Evolutionary conservation across 805 yeast genomes (phyloP), one percentile per base, ranked within the genome.

Genomic region (Saccharomycopsis sp.): DNA sequence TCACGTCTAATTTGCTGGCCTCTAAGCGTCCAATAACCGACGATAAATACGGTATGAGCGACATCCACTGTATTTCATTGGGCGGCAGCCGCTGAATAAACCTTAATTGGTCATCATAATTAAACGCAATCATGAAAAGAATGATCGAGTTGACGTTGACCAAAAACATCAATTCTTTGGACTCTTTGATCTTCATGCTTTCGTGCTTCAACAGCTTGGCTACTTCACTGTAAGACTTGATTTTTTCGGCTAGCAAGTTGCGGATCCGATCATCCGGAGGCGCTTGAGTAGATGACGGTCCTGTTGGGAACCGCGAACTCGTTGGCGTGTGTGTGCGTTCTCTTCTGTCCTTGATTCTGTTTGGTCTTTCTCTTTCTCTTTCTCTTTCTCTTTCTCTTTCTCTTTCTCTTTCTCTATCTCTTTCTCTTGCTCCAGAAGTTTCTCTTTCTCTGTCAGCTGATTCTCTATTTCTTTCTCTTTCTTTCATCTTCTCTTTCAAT

Each of bases 81-180:
- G 59, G 53, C 2, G 44, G 24, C 17, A 57, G 12, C 14, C 35
- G 41, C 3, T 62, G 57, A 2, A 57, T 15, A 20, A 15, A 23
- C 22, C 59, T 19, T 3, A 55, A 20, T n/a, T 51, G 29, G 34
- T 62, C 64, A 38, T 62, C 63, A 44, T 57, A 62, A 34, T 47
- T 49, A 44, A 59, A 62, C 7, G 58, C 61, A 44, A 53, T 49
- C 58, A 61, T 56, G 38, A 58, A 61, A 17, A 57, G 19, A n/a
- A 58, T 19, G 8, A 61, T 19, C 2, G 59, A 47, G 14, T 54
- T 59, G 3, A 61, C 44, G 12, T 24, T 54, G 2, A 56, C 49
- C 12, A 49, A 55, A 12, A 47, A 34, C 5, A 51, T 25, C 14
- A 24, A 22, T 5, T 50, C 17, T 5, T 35, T 29, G 47, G 24